phyloP scores from a whole-genome alignment of 257 asterid genomes.

The Catharanthus roseus region DNA sequence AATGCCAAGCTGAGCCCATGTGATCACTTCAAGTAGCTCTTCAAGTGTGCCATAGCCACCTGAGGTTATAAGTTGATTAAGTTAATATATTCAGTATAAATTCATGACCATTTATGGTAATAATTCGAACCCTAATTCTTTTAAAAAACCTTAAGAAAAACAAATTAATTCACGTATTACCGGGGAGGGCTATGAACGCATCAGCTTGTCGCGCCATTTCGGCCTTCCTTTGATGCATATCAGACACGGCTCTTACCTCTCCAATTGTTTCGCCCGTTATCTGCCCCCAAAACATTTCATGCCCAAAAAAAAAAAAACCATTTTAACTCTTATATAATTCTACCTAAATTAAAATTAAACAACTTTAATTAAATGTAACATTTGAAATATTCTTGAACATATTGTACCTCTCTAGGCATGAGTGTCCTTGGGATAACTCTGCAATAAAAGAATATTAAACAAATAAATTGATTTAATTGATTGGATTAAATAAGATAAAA shows the following conservation, averaged over 20 bases:
- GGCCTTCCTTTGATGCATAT: conserved; percentile 93
- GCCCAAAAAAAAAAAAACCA: background rate
- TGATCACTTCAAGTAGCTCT: conserved; percentile 92
- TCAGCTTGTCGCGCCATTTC: conserved; percentile 97
- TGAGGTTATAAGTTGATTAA: conserved; percentile 22
- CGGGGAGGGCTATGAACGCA: conserved; percentile 96
- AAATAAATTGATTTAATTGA: too few species aligned
- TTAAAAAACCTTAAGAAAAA: background rate
- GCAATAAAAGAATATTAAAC: conserved; percentile 20
- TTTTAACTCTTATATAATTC: background rate
- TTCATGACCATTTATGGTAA: too few species aligned
- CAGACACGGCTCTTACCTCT: conserved; percentile 80
- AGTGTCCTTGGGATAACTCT: conserved; percentile 90
- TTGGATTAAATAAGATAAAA: too few species aligned
- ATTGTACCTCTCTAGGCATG: conserved; percentile 82
- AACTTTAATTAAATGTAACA: background rate
- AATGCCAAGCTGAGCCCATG: conserved; percentile 98
- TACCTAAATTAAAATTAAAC: too few species aligned
- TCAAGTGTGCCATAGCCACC: conserved; percentile 99
- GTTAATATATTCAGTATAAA: background rate
- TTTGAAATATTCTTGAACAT: background rate
- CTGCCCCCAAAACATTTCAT: conserved; percentile 26
- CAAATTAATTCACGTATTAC: conserved; percentile 21
- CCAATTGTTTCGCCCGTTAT: conserved; percentile 75
- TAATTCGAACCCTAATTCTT: background rate